A percentile compares a stretch with the other conserved stretches of the same genome.
Conservation (phyloP, 208 protist genomes). For the Leishmania aethiopica region DNA sequence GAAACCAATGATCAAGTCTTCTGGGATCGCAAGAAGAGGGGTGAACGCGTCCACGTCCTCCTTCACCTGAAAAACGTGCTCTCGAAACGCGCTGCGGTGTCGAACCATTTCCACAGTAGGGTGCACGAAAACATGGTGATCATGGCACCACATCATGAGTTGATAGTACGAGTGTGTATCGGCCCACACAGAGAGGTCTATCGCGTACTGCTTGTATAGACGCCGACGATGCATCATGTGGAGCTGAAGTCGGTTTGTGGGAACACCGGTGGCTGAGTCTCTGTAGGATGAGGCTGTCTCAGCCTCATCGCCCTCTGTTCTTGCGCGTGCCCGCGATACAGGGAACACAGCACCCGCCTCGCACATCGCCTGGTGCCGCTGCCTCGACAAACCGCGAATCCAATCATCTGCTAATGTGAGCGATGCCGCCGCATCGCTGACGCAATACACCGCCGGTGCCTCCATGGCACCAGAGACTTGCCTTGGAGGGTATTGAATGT, state of each 20-base stretch:
- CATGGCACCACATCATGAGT: conserved; percentile 91
- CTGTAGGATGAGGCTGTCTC: not conserved
- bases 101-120: conserved; percentile 52
- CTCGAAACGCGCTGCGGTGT: conserved; percentile 55
- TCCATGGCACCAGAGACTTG: conserved; percentile 4
- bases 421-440: not conserved
- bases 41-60: conserved; percentile 57
- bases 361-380: not conserved
- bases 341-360: conserved; percentile 3
- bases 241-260: conserved; percentile 12
- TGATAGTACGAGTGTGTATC: conserved; percentile 81
- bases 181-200: conserved; percentile 58
- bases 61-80: conserved; percentile 74
- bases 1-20: conserved; percentile 79
- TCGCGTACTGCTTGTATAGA: conserved; percentile 61
- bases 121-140: conserved; percentile 80
- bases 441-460: conserved; percentile 8
- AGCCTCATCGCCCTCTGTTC: not conserved
- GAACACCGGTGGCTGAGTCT: not conserved
- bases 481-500: too few relatives aligned
- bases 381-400: not conserved
- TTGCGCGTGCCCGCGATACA: not conserved
- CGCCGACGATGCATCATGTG: conserved; percentile 62
- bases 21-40: conserved; percentile 83
- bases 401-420: conserved; percentile 6